Base-by-base conservation (phyloP, 2,329 filamentous ascomycete genomes). In the Fusarium oligoseptatum region DNA sequence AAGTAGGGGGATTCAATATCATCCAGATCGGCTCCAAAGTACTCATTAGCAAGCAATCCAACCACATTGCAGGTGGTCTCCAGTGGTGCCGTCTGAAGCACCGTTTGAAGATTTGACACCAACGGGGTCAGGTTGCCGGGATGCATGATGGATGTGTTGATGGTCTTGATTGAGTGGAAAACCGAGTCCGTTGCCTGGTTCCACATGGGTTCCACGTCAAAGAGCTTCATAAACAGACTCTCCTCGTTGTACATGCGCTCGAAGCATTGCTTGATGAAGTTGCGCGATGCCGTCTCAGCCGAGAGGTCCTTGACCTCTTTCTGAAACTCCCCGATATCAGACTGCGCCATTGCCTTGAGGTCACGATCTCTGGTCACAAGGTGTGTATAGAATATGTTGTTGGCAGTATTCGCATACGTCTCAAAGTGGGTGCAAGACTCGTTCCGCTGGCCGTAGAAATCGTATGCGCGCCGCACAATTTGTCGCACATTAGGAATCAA, bases 211-310 rank as follows among this genome's bases (percentile, higher is more conserved):
- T 90, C 88, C 43, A 91, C 82, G 27, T 85, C 84, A 71, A 91
- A 91, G n/a, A 91, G 83, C 69, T 86, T 88, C 36, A 83, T 77
- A 68, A 91, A 90, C 3, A 91, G 79, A 22, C 81, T 83, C 29
- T 87, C 84, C 76, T 91, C 89, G 67, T 87, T 87, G 74, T 87
- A 89, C 3, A 89, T 86, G 29, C 88, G 85, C 76, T 91, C 89
- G 65, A 91, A 90, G 64, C 84, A 87, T 78, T 91, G 89, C 77
- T 91, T 91, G 71, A 91, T 85, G 64, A 87, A 89, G 73, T 89
- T 91, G 32, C 89, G 85, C 15, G 86, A 86, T 5, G 88, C 89
- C 3, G 88, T 89, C 76, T 91, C 89, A 2, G 87, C 76, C 3
- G 87, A 87, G 1, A 82, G 77, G 10, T 82, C 85, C 68, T 88